These are phyloP conservation scores for Wickerhamomyces mucosus DNA, from an alignment of 805 yeast genomes.

Conservation along the genomic window DNA sequence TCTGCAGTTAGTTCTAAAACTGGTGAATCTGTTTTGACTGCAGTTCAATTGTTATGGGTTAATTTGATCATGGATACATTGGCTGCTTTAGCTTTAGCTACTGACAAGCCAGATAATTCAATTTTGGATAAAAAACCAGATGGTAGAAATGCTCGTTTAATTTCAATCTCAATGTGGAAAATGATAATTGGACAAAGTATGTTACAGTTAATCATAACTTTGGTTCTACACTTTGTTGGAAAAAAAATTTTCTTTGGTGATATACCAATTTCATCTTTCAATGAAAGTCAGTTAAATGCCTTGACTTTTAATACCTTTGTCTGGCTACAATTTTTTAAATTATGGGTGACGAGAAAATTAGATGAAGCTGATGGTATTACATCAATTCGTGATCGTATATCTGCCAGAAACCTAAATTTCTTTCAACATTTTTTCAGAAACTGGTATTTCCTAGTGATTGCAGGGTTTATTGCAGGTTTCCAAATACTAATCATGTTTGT, in stretches of 20 bases:
- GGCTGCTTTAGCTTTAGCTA: conserved; percentile 95
- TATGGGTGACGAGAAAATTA: conserved; percentile 82
- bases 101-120: conserved; percentile 88
- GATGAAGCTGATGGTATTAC: conserved; percentile 75
- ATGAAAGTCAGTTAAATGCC: conserved; percentile 57
- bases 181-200: conserved; percentile 87
- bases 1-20: conserved; percentile 81
- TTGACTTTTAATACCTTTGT: conserved; percentile 94
- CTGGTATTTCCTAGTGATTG: conserved; percentile 69
- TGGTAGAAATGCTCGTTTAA: conserved; percentile 70
- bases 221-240: conserved; percentile 77
- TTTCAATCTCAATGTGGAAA: conserved; percentile 94
- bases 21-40: conserved; percentile 84
- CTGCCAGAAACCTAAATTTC: conserved; percentile 64
- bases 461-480: conserved; percentile 65
- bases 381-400: conserved; percentile 47
- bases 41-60: conserved; percentile 96
- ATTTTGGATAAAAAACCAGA: conserved; percentile 76
- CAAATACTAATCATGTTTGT: conserved; percentile 91
- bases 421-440: conserved; percentile 76
- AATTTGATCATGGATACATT: conserved; percentile 96
- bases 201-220: conserved; percentile 72
- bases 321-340: conserved; percentile 94
- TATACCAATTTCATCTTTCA: conserved; percentile 27
- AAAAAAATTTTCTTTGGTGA: conserved; percentile 40